Evolutionary conservation across 2,329 filamentous ascomycete species (phyloP).

Genomic region (Paraphoma chrysanthemicola): DNA sequence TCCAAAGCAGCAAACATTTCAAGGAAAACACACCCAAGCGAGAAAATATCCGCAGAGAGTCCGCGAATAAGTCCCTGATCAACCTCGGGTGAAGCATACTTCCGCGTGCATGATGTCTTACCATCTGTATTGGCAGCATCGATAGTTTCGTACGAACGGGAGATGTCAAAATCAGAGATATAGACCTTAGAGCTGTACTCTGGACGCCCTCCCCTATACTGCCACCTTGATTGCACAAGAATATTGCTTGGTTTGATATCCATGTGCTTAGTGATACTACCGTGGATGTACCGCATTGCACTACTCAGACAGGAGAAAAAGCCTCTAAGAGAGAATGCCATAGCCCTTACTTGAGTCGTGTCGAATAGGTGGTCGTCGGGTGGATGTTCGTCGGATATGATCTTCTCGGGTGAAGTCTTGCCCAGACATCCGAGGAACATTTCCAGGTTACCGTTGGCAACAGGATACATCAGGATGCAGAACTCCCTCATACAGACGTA

Average conservation of each 20-base stretch:
- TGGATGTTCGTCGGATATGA: not conserved
- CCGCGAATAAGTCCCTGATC: constrained; percentile 14
- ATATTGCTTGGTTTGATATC: constrained; percentile 33
- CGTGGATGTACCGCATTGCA: constrained; percentile 23
- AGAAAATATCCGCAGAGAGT: constrained; percentile 26
- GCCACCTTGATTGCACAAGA: not conserved
- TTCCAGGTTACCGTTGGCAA: constrained; percentile 23
- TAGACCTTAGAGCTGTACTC: constrained; percentile 24
- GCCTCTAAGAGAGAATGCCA: too few species aligned
- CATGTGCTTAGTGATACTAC: constrained; percentile 26
- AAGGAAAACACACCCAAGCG: constrained; percentile 25
- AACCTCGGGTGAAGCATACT: constrained; percentile 29
- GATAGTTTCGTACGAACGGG: constrained; percentile 17
- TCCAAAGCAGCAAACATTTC: constrained; percentile 24
- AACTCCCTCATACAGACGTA: constrained; percentile 19
- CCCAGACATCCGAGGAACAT: constrained; percentile 9
- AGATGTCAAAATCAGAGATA: constrained; percentile 30
- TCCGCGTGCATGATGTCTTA: constrained; percentile 17
- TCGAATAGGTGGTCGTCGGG: too few species aligned
- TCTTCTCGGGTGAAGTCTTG: not conserved
- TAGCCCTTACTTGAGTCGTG: too few species aligned
- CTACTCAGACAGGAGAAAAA: constrained; percentile 20
- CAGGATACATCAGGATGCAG: constrained; percentile 26
- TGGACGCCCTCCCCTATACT: not conserved
- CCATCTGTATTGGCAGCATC: constrained; percentile 23